phyloP scores from a whole-genome alignment of 306 rosid genomes.

The Lablab purpureus region DNA sequence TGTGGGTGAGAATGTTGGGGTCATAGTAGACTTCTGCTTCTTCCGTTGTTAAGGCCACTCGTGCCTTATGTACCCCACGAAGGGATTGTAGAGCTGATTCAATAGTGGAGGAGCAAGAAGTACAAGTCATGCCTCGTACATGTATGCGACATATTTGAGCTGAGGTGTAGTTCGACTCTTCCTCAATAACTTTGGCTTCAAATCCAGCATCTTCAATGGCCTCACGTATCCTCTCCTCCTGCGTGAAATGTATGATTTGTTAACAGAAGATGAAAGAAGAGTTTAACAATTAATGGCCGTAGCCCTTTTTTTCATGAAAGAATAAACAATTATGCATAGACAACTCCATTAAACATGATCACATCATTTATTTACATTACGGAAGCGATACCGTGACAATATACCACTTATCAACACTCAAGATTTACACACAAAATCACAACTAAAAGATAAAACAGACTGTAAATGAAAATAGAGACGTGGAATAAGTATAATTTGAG shows the following conservation, averaged over 20 bases:
- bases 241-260: not conserved
- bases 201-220: constrained; percentile 79
- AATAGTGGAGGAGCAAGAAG: constrained; percentile 72
- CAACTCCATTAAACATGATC: no score
- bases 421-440: no score
- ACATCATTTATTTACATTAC: no score
- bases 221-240: constrained; percentile 69
- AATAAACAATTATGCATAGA: no score
- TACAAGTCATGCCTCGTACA: constrained; percentile 79
- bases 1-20: constrained; percentile 58
- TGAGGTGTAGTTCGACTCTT: constrained; percentile 38
- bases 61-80: constrained; percentile 69
- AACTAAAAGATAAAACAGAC: no score
- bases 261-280: not conserved
- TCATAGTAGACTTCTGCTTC: constrained; percentile 78
- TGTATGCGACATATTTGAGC: constrained; percentile 68
- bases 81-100: constrained; percentile 67
- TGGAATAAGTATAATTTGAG: no score
- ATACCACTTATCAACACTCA: no score
- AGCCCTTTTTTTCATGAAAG: no score
- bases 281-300: no score
- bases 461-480: no score
- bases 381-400: no score
- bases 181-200: constrained; percentile 57
- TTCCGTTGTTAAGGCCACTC: constrained; percentile 73